Percentiles rank a stretch among this genome's conserved stretches.
Evolutionary conservation across 371 early-diverging fungal species (phyloP).

Genomic region (Mortierella sp.): DNA sequence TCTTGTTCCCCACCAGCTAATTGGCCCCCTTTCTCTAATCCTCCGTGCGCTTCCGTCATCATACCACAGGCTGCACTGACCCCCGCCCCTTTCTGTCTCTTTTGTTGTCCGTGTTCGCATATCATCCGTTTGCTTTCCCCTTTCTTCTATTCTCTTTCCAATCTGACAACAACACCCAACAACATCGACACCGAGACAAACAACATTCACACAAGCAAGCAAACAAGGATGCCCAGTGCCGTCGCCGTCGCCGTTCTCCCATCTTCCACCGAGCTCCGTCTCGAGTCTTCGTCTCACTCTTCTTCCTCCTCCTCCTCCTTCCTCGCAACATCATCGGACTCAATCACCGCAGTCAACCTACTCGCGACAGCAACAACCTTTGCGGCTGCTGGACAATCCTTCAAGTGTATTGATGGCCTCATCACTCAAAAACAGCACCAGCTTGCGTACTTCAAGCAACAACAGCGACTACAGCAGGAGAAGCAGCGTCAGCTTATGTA

Average conservation of each 20-base stretch:
- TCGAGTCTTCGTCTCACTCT: background rate
- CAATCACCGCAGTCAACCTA: background rate
- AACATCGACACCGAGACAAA: background rate
- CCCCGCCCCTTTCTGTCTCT: background rate
- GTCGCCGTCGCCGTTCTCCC: background rate
- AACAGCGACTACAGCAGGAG: conserved; percentile 19
- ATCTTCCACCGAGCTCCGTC: background rate
- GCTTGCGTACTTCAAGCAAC: conserved; percentile 12
- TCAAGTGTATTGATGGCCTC: background rate
- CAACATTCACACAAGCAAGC: background rate
- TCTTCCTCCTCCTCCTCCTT: background rate
- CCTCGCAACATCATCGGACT: background rate
- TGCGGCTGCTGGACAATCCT: background rate
- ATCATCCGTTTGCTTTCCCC: background rate
- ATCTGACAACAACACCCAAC: background rate
- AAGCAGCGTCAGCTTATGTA: conserved; percentile 21
- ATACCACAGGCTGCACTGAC: background rate
- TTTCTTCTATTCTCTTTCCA: background rate
- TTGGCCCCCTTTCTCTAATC: background rate
- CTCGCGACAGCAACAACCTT: background rate
- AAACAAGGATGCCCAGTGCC: background rate
- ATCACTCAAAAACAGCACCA: conserved; percentile 29
- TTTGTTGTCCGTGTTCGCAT: background rate
- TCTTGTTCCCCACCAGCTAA: background rate
- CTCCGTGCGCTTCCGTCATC: background rate